Evolutionary conservation across 169 alveolate species (phyloP).

Genomic region (Eimeria acervulina): DNA sequence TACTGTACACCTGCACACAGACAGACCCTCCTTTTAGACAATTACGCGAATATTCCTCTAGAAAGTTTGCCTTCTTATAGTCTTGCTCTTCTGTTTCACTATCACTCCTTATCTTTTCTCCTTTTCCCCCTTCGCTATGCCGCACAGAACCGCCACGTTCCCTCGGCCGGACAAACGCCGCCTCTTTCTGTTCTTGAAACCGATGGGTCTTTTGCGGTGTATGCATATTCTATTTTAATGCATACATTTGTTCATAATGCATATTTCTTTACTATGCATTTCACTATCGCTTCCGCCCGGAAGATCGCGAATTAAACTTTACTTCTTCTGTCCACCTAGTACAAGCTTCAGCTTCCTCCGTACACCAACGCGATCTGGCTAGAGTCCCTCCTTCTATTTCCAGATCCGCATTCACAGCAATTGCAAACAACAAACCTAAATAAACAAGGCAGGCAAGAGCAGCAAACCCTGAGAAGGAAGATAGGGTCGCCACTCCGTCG

Average conservation of each 20-base stretch:
- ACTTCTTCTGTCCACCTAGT: too few relatives aligned
- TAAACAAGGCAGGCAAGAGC: not conserved
- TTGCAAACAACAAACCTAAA: slow-evolving; percentile 22
- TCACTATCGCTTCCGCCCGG: too few relatives aligned
- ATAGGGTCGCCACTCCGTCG: not conserved
- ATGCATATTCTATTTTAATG: too few relatives aligned
- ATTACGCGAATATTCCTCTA: not conserved
- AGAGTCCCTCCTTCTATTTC: not conserved
- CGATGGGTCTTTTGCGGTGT: not conserved
- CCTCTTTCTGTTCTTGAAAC: not conserved
- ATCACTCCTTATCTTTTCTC: not conserved
- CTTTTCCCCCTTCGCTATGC: not conserved
- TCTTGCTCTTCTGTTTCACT: not conserved
- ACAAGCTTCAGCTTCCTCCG: not conserved
- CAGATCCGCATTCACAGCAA: not conserved
- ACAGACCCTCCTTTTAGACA: not conserved
- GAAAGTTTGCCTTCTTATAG: too few relatives aligned
- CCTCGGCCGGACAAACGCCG: not conserved
- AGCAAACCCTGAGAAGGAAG: not conserved
- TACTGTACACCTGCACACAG: not conserved
- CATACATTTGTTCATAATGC: too few relatives aligned
- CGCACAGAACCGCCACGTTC: not conserved
- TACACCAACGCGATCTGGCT: not conserved
- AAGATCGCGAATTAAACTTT: too few relatives aligned
- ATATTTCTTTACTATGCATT: too few relatives aligned